Evolutionary conservation across 768 basidiomycete genomes (phyloP).

Genomic region (Piloderma croceum): DNA sequence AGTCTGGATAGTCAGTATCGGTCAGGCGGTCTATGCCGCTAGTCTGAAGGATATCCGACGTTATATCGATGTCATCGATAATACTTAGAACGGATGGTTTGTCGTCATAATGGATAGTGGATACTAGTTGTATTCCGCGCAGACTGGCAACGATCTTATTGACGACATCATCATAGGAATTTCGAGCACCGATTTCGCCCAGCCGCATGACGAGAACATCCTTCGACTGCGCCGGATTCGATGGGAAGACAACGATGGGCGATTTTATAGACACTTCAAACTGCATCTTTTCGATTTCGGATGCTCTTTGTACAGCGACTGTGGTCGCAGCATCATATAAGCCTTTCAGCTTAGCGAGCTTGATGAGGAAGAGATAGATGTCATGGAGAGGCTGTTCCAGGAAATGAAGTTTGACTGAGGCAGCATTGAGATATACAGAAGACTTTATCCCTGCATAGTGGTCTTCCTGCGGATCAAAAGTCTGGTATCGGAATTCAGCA

Average conservation of each 20-base stretch:
- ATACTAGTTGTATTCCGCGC: slow-evolving; percentile 77
- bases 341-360: slow-evolving; percentile 87
- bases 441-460: slow-evolving; percentile 78
- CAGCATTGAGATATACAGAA: slow-evolving; percentile 73
- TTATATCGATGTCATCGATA: slow-evolving; percentile 83
- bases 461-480: slow-evolving; percentile 70
- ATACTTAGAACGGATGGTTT: slow-evolving; percentile 65
- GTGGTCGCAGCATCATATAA: slow-evolving; percentile 92
- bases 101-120: slow-evolving; percentile 50
- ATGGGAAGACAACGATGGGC: slow-evolving; percentile 87
- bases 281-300: slow-evolving; percentile 92
- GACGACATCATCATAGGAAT: slow-evolving; percentile 53
- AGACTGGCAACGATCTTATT: slow-evolving; percentile 72
- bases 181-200: slow-evolving; percentile 83
- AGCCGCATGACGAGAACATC: slow-evolving; percentile 78
- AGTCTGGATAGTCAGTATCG: slow-evolving; percentile 59
- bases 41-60: slow-evolving; percentile 61
- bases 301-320: slow-evolving; percentile 86
- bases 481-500: slow-evolving; percentile 91
- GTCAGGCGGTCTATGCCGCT: slow-evolving; percentile 46
- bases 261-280: slow-evolving; percentile 88
- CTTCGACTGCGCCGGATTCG: slow-evolving; percentile 49
- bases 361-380: slow-evolving; percentile 75
- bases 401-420: slow-evolving; percentile 85
- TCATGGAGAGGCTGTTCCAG: slow-evolving; percentile 87